These are phyloP conservation scores for Ceratocystis albifundus DNA, from an alignment of 2,329 filamentous ascomycete genomes.

Conservation along the genomic window DNA sequence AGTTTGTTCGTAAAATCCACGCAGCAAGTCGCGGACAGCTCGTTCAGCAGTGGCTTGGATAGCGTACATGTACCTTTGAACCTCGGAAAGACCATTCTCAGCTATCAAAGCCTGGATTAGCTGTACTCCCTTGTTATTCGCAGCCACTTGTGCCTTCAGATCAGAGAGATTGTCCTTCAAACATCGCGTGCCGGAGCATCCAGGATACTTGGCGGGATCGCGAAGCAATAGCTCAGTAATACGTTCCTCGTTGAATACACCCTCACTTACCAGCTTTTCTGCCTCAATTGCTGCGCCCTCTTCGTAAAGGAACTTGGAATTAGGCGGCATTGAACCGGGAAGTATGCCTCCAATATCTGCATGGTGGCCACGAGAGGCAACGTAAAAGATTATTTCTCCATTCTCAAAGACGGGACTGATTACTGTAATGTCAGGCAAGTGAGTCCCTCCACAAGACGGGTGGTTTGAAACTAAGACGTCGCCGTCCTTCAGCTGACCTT, in stretches of 20 bases:
- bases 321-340: slow-evolving; percentile 69
- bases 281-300: slow-evolving; percentile 53
- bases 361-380: slow-evolving; percentile 68
- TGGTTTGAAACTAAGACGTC: slow-evolving; percentile 79
- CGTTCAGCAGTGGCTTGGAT: slow-evolving; percentile 72
- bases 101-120: slow-evolving; percentile 62
- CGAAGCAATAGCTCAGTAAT: slow-evolving; percentile 61
- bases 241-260: slow-evolving; percentile 65
- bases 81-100: slow-evolving; percentile 66
- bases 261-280: slow-evolving; percentile 61
- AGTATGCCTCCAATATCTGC: slow-evolving; percentile 77
- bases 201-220: slow-evolving; percentile 61
- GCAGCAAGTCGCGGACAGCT: slow-evolving; percentile 61
- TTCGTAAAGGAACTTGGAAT: slow-evolving; percentile 52
- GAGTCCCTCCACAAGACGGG: slow-evolving; percentile 71
- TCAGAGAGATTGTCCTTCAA: slow-evolving; percentile 74
- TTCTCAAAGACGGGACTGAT: slow-evolving; percentile 60
- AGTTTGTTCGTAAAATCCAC: slow-evolving; percentile 57
- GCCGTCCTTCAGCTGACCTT: slow-evolving; percentile 61
- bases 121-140: slow-evolving; percentile 77
- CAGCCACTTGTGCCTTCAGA: slow-evolving; percentile 70
- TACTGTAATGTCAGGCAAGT: slow-evolving; percentile 71
- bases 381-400: slow-evolving; percentile 67
- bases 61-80: slow-evolving; percentile 72
- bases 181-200: slow-evolving; percentile 67